These are phyloP conservation scores for Hemileccinum impolitum DNA, from an alignment of 768 basidiomycete genomes.

Conservation along the genomic window DNA sequence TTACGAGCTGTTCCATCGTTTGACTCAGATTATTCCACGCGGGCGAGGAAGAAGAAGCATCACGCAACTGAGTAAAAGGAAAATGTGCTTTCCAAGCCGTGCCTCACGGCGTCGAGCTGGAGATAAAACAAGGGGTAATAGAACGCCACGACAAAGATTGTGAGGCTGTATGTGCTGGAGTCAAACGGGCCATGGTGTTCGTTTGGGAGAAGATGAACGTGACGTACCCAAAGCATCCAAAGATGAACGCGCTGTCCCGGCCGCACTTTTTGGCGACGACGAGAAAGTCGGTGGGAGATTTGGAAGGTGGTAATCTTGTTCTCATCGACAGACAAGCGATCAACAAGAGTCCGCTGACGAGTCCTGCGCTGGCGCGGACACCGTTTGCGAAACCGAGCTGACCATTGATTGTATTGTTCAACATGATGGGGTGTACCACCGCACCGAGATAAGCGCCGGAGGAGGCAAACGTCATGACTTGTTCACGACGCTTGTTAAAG, in stretches of 20 bases:
- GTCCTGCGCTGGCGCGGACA: slow-evolving; percentile 39
- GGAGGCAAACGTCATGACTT: slow-evolving; percentile 54
- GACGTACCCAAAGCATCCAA: slow-evolving; percentile 27
- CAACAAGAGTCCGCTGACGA: slow-evolving; percentile 37
- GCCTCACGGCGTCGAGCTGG: slow-evolving; percentile 50
- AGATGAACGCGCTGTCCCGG: slow-evolving; percentile 26
- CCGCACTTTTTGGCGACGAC: slow-evolving; percentile 20
- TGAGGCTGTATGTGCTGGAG: slow-evolving; percentile 11
- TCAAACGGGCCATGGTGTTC: no score
- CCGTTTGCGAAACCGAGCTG: slow-evolving; percentile 44
- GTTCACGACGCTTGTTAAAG: slow-evolving; percentile 44
- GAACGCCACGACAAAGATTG: slow-evolving; percentile 38
- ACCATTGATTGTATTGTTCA: slow-evolving; percentile 39
- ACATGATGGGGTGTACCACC: slow-evolving; percentile 58
- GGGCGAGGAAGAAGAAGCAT: neutral
- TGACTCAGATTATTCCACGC: neutral
- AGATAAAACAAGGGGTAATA: slow-evolving; percentile 61
- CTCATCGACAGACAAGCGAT: slow-evolving; percentile 41
- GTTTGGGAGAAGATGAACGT: neutral
- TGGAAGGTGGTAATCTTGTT: slow-evolving; percentile 36
- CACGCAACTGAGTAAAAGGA: slow-evolving; percentile 56
- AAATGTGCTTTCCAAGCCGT: slow-evolving; percentile 43
- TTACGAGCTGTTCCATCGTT: slow-evolving; percentile 40
- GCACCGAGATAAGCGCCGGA: slow-evolving; percentile 60
- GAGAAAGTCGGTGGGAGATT: slow-evolving; percentile 21